phyloP scores from a whole-genome alignment of 140 eudicot species.

The Eryngium alpinum region DNA sequence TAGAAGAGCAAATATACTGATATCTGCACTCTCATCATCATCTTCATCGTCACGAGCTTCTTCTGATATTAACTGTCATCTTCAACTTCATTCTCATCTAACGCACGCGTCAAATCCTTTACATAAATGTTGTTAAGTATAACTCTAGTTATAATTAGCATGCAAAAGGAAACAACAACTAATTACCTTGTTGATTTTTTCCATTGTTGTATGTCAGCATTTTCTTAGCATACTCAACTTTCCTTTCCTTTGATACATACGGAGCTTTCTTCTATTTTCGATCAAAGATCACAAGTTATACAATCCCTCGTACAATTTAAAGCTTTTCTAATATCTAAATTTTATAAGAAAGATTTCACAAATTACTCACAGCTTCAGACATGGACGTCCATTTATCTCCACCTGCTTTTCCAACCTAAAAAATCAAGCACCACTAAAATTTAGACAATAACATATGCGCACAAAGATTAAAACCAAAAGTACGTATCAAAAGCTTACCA shows the following conservation, averaged over 20 bases:
- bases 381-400: constrained; percentile 70
- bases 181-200: too few species aligned
- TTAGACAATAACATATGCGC: neutral
- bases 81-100: too few species aligned
- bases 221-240: neutral
- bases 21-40: too few species aligned
- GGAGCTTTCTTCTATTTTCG: constrained; percentile 61
- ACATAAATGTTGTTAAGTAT: too few species aligned
- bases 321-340: too few species aligned
- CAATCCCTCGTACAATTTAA: neutral
- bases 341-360: neutral
- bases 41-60: too few species aligned
- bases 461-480: neutral
- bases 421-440: neutral
- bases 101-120: too few species aligned
- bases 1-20: too few species aligned
- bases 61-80: too few species aligned
- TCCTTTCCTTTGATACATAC: constrained; percentile 47
- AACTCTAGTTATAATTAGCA: too few species aligned
- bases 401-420: constrained; percentile 70
- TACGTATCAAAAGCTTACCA: constrained; percentile 19
- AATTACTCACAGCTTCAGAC: constrained; percentile 42
- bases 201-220: too few species aligned
- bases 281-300: neutral
- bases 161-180: too few species aligned